Conservation (phyloP, 805 yeast genomes). For the Ogataea pilisensis region DNA sequence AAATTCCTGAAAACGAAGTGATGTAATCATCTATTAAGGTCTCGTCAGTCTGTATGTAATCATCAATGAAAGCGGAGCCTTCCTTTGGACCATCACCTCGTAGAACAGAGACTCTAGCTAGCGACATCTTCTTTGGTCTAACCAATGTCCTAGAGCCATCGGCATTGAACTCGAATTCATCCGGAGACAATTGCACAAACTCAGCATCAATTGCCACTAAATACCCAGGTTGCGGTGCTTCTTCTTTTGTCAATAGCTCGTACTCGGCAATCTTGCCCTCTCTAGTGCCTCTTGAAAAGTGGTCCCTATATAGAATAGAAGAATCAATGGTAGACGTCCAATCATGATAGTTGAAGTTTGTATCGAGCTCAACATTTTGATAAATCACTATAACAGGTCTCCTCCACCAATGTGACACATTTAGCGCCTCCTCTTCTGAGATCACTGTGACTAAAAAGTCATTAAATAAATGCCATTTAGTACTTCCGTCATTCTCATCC, state of each 20-base stretch:
- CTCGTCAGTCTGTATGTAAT: slow-evolving; percentile 72
- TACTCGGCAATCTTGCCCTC: slow-evolving; percentile 59
- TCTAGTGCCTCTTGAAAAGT: slow-evolving; percentile 64
- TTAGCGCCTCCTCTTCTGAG: slow-evolving; percentile 71
- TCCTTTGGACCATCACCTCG: slow-evolving; percentile 65
- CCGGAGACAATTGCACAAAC: slow-evolving; percentile 79
- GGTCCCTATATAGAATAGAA: slow-evolving; percentile 67
- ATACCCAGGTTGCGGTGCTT: slow-evolving; percentile 72
- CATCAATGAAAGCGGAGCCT: slow-evolving; percentile 87
- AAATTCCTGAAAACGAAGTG: slow-evolving; percentile 91
- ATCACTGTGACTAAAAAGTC: slow-evolving; percentile 83
- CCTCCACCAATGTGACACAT: slow-evolving; percentile 76
- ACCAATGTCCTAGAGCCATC: slow-evolving; percentile 67
- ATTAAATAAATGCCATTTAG: slow-evolving; percentile 78
- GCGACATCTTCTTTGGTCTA: slow-evolving; percentile 68
- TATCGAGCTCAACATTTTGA: slow-evolving; percentile 42
- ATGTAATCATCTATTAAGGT: slow-evolving; percentile 72
- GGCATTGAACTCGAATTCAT: slow-evolving; percentile 70
- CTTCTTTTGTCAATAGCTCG: slow-evolving; percentile 58
- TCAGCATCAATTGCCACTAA: slow-evolving; percentile 95
- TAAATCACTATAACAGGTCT: slow-evolving; percentile 71
- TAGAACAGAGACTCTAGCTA: slow-evolving; percentile 87
- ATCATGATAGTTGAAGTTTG: slow-evolving; percentile 43
- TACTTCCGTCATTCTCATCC: slow-evolving; percentile 18
- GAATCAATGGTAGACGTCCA: slow-evolving; percentile 55